phyloP scores from a whole-genome alignment of 2,329 filamentous ascomycete species.

The Annulohypoxylon truncatum region DNA sequence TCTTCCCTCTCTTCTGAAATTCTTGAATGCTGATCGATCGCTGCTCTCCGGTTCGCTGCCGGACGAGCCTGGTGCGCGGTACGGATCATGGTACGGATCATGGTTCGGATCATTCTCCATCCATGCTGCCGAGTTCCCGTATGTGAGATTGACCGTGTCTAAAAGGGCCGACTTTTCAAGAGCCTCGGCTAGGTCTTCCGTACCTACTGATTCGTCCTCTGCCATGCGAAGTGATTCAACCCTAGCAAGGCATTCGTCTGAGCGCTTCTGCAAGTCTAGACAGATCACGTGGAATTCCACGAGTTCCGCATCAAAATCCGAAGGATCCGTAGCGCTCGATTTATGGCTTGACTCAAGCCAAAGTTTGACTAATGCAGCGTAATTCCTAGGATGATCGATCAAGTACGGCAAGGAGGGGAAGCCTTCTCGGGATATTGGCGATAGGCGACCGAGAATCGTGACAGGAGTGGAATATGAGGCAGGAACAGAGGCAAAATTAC shows the following conservation, averaged over 20 bases:
- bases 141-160: slow-evolving; percentile 53
- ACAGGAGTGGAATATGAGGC: slow-evolving; percentile 93
- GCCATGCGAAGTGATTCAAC: slow-evolving; percentile 59
- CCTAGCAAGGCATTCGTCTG: slow-evolving; percentile 63
- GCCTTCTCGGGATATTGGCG: slow-evolving; percentile 84
- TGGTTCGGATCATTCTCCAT: slow-evolving; percentile 51
- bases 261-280: slow-evolving; percentile 60
- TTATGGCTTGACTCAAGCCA: slow-evolving; percentile 72
- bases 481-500: slow-evolving; percentile 72
- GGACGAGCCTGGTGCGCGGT: slow-evolving; percentile 61
- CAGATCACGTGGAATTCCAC: slow-evolving; percentile 66
- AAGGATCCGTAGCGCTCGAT: slow-evolving; percentile 48
- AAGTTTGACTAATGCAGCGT: slow-evolving; percentile 83
- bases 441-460: slow-evolving; percentile 85
- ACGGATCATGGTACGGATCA: too few relatives aligned
- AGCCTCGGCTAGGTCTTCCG: slow-evolving; percentile 58
- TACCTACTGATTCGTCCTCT: slow-evolving; percentile 51
- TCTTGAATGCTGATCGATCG: slow-evolving; percentile 39
- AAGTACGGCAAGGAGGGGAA: slow-evolving; percentile 94
- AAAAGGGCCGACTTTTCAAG: slow-evolving; percentile 58
- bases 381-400: slow-evolving; percentile 87
- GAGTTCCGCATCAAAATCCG: slow-evolving; percentile 63
- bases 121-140: slow-evolving; percentile 52
- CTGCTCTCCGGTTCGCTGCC: slow-evolving; percentile 59
- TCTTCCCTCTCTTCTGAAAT: slow-evolving; percentile 42